These are phyloP conservation scores for Entomophthora muscae DNA, from an alignment of 371 early-diverging fungal species.

Conservation along the genomic window DNA sequence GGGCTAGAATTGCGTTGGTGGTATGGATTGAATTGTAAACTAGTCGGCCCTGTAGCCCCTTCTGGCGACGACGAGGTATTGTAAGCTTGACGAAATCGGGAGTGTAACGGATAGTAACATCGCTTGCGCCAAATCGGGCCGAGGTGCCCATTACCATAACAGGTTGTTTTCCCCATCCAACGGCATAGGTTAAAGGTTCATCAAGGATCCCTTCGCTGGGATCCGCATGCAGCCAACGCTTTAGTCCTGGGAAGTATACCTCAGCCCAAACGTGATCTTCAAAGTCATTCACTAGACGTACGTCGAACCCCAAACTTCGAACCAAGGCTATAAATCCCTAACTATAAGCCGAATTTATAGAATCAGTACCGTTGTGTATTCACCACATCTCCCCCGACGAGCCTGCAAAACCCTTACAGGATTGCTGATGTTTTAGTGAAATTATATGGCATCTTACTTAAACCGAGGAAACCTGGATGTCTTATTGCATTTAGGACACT, in stretches of 20 bases:
- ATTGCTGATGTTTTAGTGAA: not conserved
- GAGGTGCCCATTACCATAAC: not conserved
- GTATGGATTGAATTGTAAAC: not conserved
- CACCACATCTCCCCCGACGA: not conserved
- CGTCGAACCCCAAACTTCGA: not conserved
- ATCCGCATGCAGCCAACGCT: not conserved
- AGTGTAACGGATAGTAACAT: not conserved
- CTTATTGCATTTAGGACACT: not conserved
- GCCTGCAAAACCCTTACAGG: not conserved
- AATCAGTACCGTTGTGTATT: not conserved
- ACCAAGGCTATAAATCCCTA: not conserved
- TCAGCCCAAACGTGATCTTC: not conserved
- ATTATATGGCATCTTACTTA: not conserved
- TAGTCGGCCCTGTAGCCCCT: not conserved
- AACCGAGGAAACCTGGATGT: not conserved
- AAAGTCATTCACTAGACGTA: not conserved
- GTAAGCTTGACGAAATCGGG: not conserved
- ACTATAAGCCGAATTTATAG: not conserved
- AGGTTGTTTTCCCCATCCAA: not conserved
- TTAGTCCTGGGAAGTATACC: not conserved
- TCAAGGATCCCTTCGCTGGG: slow-evolving; percentile 2
- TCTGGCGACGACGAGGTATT: not conserved
- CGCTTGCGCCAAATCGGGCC: not conserved
- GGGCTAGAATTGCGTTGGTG: not conserved
- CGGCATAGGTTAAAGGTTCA: not conserved